phyloP scores from a whole-genome alignment of 2,329 filamentous ascomycete genomes.

The Cadophora gregata region DNA sequence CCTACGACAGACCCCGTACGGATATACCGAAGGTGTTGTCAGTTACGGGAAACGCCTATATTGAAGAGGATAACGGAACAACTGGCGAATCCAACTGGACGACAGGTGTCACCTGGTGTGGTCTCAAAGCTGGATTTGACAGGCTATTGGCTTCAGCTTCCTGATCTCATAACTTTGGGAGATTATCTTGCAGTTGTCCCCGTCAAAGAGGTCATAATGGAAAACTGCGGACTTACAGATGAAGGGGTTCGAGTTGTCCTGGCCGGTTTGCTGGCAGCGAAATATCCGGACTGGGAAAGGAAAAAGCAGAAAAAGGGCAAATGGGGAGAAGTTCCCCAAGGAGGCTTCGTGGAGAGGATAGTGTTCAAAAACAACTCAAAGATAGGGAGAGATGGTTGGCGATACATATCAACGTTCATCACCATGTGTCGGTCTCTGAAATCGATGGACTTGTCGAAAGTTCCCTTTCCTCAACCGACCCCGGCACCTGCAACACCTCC shows the following conservation, averaged over 20 bases:
- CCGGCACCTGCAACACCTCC: constrained; percentile 26
- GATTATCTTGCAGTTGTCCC: constrained; percentile 96
- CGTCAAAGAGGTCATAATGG: constrained; percentile 82
- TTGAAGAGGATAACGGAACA: constrained; percentile 92
- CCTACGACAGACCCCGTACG: constrained; percentile 91
- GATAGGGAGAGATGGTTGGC: constrained; percentile 87
- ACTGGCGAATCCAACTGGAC: constrained; percentile 71
- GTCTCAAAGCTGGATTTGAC: constrained; percentile 84
- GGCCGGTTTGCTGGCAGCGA: constrained; percentile 83
- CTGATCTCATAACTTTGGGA: constrained; percentile 84
- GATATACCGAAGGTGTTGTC: constrained; percentile 94
- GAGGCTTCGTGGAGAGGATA: constrained; percentile 83
- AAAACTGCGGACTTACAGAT: constrained; percentile 86
- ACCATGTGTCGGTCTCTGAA: constrained; percentile 89
- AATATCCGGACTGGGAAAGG: constrained; percentile 60
- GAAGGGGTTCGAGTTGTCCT: constrained; percentile 87
- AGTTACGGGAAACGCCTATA: constrained; percentile 89
- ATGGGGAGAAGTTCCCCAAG: constrained; percentile 44
- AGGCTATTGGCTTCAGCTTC: constrained; percentile 80
- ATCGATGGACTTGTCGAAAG: constrained; percentile 83
- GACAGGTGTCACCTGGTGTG: constrained; percentile 70
- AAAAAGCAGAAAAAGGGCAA: constrained; percentile 31
- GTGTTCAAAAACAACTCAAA: constrained; percentile 88
- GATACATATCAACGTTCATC: constrained; percentile 85
- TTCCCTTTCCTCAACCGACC: constrained; percentile 69